A percentile compares a stretch with the other conserved stretches of the same genome.
Conservation (phyloP, 805 yeast species). For the Debaryomyces prosopidis region DNA sequence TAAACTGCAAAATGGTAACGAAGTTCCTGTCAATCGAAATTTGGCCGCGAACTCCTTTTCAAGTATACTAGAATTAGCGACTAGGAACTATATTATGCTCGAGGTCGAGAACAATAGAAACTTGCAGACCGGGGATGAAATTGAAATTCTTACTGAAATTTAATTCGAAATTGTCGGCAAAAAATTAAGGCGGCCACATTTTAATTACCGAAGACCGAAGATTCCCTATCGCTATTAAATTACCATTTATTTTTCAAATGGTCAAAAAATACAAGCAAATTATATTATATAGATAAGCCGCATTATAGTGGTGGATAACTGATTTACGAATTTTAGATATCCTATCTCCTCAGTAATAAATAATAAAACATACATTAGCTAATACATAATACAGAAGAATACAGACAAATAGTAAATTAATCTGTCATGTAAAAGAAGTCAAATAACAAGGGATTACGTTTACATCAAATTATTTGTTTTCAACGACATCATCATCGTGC, state of each 20-base stretch:
- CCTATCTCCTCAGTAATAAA: too few species aligned
- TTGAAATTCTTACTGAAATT: conserved; percentile 3
- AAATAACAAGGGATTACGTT: background rate
- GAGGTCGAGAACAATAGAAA: conserved; percentile 2
- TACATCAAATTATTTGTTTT: conserved; percentile 5
- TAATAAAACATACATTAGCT: background rate
- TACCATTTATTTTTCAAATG: too few species aligned
- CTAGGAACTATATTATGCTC: conserved; percentile 13
- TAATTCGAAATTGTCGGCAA: background rate
- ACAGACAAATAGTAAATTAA: conserved; percentile 3
- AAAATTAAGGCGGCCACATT: too few species aligned
- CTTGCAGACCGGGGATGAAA: conserved; percentile 5
- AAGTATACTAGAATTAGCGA: conserved; percentile 25
- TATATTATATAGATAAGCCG: too few species aligned
- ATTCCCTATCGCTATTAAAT: too few species aligned
- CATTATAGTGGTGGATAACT: too few species aligned
- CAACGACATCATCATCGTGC: conserved; percentile 29
- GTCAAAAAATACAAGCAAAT: too few species aligned
- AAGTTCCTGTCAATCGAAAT: conserved; percentile 15
- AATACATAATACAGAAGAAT: conserved; percentile 7
- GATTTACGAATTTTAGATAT: too few species aligned
- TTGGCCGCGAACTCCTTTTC: conserved; percentile 30
- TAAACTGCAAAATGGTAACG: background rate
- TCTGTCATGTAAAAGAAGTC: conserved; percentile 1
- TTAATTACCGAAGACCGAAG: too few species aligned